Conservation (phyloP, 441 rosid genomes). For the Populus hybrid region DNA sequence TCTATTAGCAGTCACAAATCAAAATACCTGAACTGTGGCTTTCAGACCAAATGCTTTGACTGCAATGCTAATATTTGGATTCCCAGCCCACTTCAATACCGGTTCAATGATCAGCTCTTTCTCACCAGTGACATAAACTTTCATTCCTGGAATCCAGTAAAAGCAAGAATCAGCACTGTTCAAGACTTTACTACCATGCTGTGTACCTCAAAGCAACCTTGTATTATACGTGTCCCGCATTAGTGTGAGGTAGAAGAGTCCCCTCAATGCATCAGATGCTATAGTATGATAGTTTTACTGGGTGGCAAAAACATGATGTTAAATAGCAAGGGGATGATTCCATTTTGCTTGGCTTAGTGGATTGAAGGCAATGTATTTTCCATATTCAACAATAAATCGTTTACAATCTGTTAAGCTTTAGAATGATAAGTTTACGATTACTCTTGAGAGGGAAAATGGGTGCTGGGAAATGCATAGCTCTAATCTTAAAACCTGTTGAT, state of each 20-base stretch:
- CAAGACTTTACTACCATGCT: not conserved
- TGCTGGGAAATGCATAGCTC: not conserved
- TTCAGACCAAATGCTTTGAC: conserved; percentile 89
- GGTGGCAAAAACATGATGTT: no score
- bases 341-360: no score
- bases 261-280: not conserved
- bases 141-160: conserved; percentile 58
- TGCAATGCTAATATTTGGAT: conserved; percentile 71
- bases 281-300: not conserved
- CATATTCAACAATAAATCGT: no score
- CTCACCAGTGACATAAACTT: conserved; percentile 87
- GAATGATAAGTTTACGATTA: no score
- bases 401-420: no score
- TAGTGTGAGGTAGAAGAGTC: not conserved
- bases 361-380: no score
- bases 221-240: not conserved
- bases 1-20: conserved; percentile 5
- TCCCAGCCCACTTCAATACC: conserved; percentile 85
- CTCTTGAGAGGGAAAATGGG: no score
- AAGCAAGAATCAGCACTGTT: conserved; percentile 8
- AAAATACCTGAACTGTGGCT: conserved; percentile 85
- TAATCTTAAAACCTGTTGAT: not conserved
- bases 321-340: no score
- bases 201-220: not conserved
- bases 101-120: conserved; percentile 96